Conservation (phyloP, 2,329 filamentous ascomycete genomes). For the Knufia fluminis region DNA sequence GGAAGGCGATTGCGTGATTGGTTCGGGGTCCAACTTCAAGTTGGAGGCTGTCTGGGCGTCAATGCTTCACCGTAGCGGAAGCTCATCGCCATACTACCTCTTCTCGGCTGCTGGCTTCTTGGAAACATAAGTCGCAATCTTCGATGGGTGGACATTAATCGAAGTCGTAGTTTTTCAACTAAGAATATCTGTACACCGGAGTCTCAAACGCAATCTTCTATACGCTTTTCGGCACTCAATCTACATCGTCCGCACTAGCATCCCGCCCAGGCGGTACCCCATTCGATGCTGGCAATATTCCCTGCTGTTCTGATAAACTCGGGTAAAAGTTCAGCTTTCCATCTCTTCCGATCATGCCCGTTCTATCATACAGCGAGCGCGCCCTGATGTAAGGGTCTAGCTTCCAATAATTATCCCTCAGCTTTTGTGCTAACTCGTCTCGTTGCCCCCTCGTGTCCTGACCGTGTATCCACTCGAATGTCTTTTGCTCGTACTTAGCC, state of each 20-base stretch:
- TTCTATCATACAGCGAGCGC: constrained; percentile 73
- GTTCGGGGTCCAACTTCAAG: neutral
- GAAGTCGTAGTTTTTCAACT: too few species aligned
- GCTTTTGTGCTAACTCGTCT: constrained; percentile 49
- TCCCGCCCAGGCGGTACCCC: constrained; percentile 10
- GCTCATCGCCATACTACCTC: too few species aligned
- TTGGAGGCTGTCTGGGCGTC: too few species aligned
- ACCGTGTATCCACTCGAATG: constrained; percentile 62
- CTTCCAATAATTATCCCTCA: constrained; percentile 75
- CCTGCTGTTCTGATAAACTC: constrained; percentile 13
- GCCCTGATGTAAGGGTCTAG: constrained; percentile 82
- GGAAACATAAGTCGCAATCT: too few species aligned
- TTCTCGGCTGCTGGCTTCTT: too few species aligned
- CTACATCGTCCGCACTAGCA: constrained; percentile 19
- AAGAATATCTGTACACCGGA: too few species aligned
- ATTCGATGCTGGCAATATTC: constrained; percentile 8
- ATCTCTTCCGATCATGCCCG: constrained; percentile 57
- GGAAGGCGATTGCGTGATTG: constrained; percentile 6
- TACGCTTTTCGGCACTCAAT: too few species aligned
- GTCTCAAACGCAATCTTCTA: too few species aligned
- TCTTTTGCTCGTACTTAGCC: constrained; percentile 63
- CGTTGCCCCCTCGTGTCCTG: constrained; percentile 47
- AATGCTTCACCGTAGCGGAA: too few species aligned
- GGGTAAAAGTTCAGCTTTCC: constrained; percentile 67
- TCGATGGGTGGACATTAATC: too few species aligned